Evolutionary conservation across 1,139 yeast species (phyloP), one percentile per base, ranked within the genome.

Genomic region (Candida tetrigidarum): DNA sequence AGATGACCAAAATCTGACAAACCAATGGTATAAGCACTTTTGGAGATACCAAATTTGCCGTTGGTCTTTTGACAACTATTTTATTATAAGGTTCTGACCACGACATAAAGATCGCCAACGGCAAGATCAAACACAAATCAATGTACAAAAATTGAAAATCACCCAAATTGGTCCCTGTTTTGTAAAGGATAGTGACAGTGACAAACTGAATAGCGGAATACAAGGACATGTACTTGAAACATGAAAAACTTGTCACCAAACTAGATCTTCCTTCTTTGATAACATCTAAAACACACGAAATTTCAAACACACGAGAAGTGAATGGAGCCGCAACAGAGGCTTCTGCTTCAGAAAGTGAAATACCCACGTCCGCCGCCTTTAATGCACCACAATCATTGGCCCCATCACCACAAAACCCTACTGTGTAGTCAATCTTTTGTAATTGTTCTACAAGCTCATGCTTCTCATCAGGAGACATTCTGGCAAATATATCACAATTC

Each of bases 311-410:
- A 41, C 95, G 78, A 1, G 97, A 89, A 0, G 99, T 95, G 63
- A 93, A 93, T 2, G 99, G 99, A 0, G 99, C 98, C 0, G 99
- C 99, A 16, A 95, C 97, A 4, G 96, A 88, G 0, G 99, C 99
- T 62, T 93, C 99, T 0, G 99, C 99, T 62, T 93, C 99, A 26
- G 97, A 88, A 41, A 93, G 72, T 0, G 98, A 92, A 25, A 95
- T 84, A 16, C 99, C 99, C 38, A 93, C 96, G 67, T 93, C 96
- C 0, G 99, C 98, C 5, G 97, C 97, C 58, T 92, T 93, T 47
- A 93, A 73, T 0, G 99, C 99, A 55, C 99, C 99, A 67, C 98
- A 93, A 63, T 93, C 99, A 65, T 93, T 86, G 2, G 95, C 95
- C 54, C 95, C 99, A 67, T 93, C 99, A 28, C 99, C 99, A 68